Evolutionary conservation across 768 basidiomycete genomes (phyloP).

Genomic region (Agrocybe chaxingu): DNA sequence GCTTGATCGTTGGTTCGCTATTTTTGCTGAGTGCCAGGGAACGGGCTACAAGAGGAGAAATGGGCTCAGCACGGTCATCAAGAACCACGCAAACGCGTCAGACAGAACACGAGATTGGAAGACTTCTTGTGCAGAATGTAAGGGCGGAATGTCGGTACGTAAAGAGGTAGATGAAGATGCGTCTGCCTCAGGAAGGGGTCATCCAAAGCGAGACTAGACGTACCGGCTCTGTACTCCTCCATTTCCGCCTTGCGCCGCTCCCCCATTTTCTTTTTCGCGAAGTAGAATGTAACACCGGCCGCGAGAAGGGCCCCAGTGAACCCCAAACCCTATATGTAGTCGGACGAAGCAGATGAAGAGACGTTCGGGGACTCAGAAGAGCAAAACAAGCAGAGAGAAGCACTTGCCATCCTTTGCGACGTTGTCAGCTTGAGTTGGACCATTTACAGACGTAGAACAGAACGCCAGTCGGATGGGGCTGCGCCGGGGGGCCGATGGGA

Average conservation of each 20-base stretch:
- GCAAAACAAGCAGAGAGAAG: neutral
- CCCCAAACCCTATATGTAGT: conserved; percentile 20
- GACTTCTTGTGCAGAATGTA: too few relatives aligned
- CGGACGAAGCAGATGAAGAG: neutral
- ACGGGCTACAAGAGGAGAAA: too few relatives aligned
- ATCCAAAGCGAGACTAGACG: conserved; percentile 7
- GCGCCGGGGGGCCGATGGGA: too few relatives aligned
- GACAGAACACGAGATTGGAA: too few relatives aligned
- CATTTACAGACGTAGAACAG: neutral
- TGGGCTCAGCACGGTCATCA: too few relatives aligned
- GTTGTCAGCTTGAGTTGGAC: conserved; percentile 5
- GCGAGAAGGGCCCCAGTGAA: conserved; percentile 28
- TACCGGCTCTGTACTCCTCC: conserved; percentile 28
- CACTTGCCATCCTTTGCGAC: conserved; percentile 13
- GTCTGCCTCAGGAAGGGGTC: neutral
- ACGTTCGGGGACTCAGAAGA: neutral
- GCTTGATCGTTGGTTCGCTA: too few relatives aligned
- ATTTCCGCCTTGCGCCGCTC: conserved; percentile 30
- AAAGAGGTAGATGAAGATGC: neutral
- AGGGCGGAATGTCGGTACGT: neutral
- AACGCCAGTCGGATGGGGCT: neutral
- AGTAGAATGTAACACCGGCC: conserved; percentile 29
- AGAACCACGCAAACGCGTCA: too few relatives aligned
- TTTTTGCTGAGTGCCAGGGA: too few relatives aligned
- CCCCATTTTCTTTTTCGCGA: conserved; percentile 28